phyloP scores from a whole-genome alignment of 495 filamentous ascomycete species.

The Hypoxylon fragiforme region DNA sequence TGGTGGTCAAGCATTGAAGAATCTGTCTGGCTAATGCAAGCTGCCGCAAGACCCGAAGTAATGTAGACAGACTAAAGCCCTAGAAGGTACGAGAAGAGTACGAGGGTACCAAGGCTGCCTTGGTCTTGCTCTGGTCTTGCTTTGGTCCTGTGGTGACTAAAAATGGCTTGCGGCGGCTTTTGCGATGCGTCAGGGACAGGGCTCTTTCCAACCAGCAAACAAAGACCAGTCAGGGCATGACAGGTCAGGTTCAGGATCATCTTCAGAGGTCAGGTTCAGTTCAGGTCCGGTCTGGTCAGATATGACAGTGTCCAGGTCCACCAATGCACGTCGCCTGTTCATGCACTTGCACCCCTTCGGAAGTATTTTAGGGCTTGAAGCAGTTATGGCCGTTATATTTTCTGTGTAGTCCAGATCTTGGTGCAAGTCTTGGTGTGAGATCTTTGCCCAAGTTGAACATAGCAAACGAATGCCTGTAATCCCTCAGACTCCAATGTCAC shows the following conservation, averaged over 20 bases:
- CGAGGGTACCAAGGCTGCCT: constrained; percentile 4
- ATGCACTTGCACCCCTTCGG: constrained; percentile 16
- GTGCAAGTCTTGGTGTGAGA: constrained; percentile 15
- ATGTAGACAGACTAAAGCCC: too few relatives aligned
- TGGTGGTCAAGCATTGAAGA: constrained; percentile 21
- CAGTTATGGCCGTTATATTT: constrained; percentile 16
- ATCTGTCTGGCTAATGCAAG: constrained; percentile 25
- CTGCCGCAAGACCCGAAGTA: constrained; percentile 25
- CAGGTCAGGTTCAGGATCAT: too few relatives aligned
- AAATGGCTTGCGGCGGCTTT: neutral
- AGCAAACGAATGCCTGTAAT: constrained; percentile 12
- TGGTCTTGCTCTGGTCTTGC: neutral
- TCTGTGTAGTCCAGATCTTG: constrained; percentile 4
- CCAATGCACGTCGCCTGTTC: constrained; percentile 30
- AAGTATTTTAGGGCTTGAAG: too few relatives aligned
- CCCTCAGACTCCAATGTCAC: too few relatives aligned
- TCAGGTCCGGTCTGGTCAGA: constrained; percentile 10
- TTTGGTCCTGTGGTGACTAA: constrained; percentile 10
- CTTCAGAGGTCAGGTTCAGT: neutral
- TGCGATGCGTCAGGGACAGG: constrained; percentile 18
- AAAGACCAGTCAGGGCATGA: neutral
- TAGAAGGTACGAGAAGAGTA: too few relatives aligned
- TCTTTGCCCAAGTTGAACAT: constrained; percentile 3
- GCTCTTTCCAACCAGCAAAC: constrained; percentile 5
- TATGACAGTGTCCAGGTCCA: constrained; percentile 25